A percentile compares a stretch with the other conserved stretches of the same genome.
phyloP scores from a whole-genome alignment of 495 filamentous ascomycete genomes.

The Penicillium turbatum region DNA sequence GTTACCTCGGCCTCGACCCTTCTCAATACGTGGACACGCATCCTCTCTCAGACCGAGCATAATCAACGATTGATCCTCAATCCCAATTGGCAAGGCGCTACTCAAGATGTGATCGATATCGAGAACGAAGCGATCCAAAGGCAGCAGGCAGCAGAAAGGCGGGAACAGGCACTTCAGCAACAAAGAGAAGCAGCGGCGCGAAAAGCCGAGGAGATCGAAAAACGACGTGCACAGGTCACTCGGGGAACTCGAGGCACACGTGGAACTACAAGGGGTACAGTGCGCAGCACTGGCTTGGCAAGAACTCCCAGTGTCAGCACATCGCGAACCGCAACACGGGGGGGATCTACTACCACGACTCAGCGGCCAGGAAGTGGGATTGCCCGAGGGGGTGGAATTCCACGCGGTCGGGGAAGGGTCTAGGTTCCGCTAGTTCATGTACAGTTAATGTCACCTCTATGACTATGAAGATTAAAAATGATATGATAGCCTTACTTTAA shows the following conservation, averaged over 20 bases:
- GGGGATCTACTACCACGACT: conserved; percentile 36
- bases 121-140: conserved; percentile 70
- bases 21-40: conserved; percentile 94
- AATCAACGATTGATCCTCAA: conserved; percentile 90
- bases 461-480: conserved; percentile 12
- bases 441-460: background rate
- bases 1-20: conserved; percentile 85
- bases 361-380: conserved; percentile 48
- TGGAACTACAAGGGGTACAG: conserved; percentile 41
- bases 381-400: conserved; percentile 42
- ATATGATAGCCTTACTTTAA: conserved; percentile 22
- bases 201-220: conserved; percentile 70
- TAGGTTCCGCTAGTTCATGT: conserved; percentile 15
- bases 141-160: conserved; percentile 69
- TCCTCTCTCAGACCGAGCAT: conserved; percentile 94
- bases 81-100: conserved; percentile 83
- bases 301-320: conserved; percentile 39
- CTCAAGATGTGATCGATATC: conserved; percentile 73
- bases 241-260: conserved; percentile 45
- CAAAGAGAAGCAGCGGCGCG: conserved; percentile 66
- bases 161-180: conserved; percentile 68
- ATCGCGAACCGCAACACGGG: conserved; percentile 29
- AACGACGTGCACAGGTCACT: conserved; percentile 44
- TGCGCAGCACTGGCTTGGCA: conserved; percentile 46
- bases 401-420: conserved; percentile 38